Base-by-base conservation (phyloP, 441 rosid species). In the Jatropha podagrica region DNA sequence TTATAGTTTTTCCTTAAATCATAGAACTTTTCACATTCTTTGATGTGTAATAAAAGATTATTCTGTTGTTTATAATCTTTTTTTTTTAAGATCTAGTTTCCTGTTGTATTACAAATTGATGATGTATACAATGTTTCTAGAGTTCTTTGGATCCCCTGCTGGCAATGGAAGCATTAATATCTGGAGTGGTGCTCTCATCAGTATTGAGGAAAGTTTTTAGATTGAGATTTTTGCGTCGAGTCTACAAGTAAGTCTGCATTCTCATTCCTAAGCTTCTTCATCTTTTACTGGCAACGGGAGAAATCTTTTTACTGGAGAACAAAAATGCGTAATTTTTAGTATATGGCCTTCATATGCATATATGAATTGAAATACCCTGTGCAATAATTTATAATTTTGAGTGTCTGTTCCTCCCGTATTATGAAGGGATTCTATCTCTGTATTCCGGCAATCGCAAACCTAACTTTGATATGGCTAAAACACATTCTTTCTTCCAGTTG, bases 141-240 rank as follows among this genome's bases (percentile, higher is more conserved):
- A 87, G 97, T 78, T 89, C 94, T 7, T 65, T 88, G 66, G 99
- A 95, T 84, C 98, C 94, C 62, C 71, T 93, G 68, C 85, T 95
- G 77, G 91, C 94, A 56, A 79, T 76, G 76, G 91, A 82, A 81
- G 89, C 91, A 62, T 77, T 91, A 48, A 75, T 91, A 74, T 79
- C 80, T 66, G 90, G 89, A 71, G 74, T 88, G 49, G 18, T 90
- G 1, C 65, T 84, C 38, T 87, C 92, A 40, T 78, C 80, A 67
- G 62, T 85, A 8, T 69, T 89, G 23, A 86, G 83, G 81, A 91
- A 83, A 80, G 59, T 85, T 74, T 65, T 72, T 32, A 82, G 82
- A 80, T 68, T 81, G 75, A 87, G 81, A 84, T 85, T 89, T 79
- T 41, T 88, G 67, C 84, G 82, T 42, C 87, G 75, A 40, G 9